Evolutionary conservation across 2,329 filamentous ascomycete species (phyloP).

Genomic region (Pseudodiploospora longispora): DNA sequence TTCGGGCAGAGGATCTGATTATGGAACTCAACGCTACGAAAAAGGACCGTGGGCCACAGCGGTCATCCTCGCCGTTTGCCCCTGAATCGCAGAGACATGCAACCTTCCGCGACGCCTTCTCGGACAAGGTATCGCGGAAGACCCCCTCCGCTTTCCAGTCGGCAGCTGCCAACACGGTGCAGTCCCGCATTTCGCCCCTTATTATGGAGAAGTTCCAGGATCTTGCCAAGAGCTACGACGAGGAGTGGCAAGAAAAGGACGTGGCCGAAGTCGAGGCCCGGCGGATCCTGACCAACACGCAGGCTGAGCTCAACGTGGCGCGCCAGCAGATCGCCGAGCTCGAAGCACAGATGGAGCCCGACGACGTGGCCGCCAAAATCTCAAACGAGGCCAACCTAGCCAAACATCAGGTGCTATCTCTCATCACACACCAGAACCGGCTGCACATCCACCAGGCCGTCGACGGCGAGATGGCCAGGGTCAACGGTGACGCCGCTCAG

Average conservation of each 20-base stretch:
- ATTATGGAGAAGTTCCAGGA: slow-evolving; percentile 66
- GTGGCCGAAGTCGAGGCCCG: slow-evolving; percentile 60
- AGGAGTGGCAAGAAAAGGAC: slow-evolving; percentile 67
- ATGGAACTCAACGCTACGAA: slow-evolving; percentile 62
- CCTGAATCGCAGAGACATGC: slow-evolving; percentile 51
- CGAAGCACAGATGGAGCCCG: slow-evolving; percentile 46
- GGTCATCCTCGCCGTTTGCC: slow-evolving; percentile 68
- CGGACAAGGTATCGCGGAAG: slow-evolving; percentile 34
- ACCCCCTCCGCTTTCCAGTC: slow-evolving; percentile 42
- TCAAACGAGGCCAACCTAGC: slow-evolving; percentile 42
- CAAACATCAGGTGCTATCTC: slow-evolving; percentile 40
- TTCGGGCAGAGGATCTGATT: slow-evolving; percentile 80
- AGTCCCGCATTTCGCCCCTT: slow-evolving; percentile 59
- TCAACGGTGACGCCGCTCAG: slow-evolving; percentile 38
- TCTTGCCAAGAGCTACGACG: slow-evolving; percentile 62
- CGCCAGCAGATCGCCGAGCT: slow-evolving; percentile 53
- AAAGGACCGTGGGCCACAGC: slow-evolving; percentile 58
- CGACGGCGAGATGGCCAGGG: slow-evolving; percentile 39
- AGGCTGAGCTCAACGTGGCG: slow-evolving; percentile 56
- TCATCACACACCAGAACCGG: slow-evolving; percentile 45
- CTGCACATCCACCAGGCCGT: slow-evolving; percentile 45
- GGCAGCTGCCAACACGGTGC: slow-evolving; percentile 60
- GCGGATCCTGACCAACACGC: slow-evolving; percentile 56
- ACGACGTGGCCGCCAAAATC: slow-evolving; percentile 43
- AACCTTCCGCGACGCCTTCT: slow-evolving; percentile 42